Evolutionary conservation across 2,329 filamentous ascomycete species (phyloP).

Genomic region (Fusarium udum): DNA sequence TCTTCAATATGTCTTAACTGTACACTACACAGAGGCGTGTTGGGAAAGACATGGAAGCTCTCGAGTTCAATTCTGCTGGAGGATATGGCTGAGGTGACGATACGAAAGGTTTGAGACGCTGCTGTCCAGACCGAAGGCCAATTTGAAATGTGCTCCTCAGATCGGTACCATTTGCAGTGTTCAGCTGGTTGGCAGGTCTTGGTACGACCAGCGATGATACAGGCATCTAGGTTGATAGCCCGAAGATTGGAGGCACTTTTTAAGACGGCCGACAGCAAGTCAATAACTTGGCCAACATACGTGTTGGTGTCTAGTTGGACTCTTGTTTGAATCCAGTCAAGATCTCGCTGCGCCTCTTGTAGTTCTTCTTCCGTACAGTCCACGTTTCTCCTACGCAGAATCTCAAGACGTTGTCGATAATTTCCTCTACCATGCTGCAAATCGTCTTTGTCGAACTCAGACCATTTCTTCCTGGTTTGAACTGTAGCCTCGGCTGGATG

Average conservation of each 20-base stretch:
- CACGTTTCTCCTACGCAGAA: background rate
- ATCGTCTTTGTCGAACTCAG: background rate
- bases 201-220: background rate
- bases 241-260: background rate
- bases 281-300: fast-evolving
- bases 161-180: background rate
- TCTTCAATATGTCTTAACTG: background rate
- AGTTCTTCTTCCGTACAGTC: background rate
- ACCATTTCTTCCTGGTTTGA: background rate
- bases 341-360: background rate
- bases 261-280: background rate
- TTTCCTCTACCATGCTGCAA: background rate
- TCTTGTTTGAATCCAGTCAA: background rate
- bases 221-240: background rate
- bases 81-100: background rate
- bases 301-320: background rate
- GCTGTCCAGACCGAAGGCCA: background rate
- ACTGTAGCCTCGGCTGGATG: background rate
- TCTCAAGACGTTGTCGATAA: background rate
- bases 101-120: background rate
- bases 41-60: background rate
- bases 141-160: background rate
- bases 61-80: background rate
- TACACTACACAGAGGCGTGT: background rate
- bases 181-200: background rate